Base-by-base conservation (phyloP, 139 green algal species). In the Haematococcus sp. region DNA sequence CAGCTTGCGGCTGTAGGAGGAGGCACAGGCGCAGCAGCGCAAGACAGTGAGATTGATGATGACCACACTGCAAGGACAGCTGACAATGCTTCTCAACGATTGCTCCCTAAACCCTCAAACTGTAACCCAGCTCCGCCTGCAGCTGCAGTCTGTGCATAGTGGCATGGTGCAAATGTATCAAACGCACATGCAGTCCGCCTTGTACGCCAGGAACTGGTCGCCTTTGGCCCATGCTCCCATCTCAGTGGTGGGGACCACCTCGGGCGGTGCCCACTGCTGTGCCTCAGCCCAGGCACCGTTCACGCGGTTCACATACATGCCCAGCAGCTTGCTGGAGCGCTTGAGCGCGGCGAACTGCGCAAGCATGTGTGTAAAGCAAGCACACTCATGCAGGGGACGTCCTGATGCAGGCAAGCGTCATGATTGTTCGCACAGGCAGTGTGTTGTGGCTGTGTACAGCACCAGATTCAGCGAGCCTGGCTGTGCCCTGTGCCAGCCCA, bases 241-340 rank as follows among this genome's bases (percentile, higher is more conserved):
- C 15, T 68, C 61, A 2, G 30, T 51, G 11, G 32, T 17, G 3
- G 61, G 4, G 17, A 31, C 19, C 9, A 68, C 32, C 2, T 28
- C 15, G 32, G 61, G 32, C 2, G 61, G 32, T 25, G 17, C 33
- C 11, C 17, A 68, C 32, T 49, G 31, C 32, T 68, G 61, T 27
- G 61, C 4, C 61, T 68, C 61, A 4, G 61, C 61, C 61, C 61
- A 68, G 11, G 61, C 61, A 9, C 61, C 61, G 61, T 68, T 68
- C 31, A 49, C 31, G 2, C 61, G 31, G 61, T 68, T 68, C 20
- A 68, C 25, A 17, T 68, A 68, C 61, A 68, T 68, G 61, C 61
- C 61, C 61, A 68, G 22, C 5, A 68, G 61, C 61, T 68, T 68
- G 61, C 32, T 51, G 32, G 9, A 68, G 33, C 61, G 61, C 61